Evolutionary conservation across 768 basidiomycete genomes (phyloP), one percentile per base, ranked within the genome.

Genomic region (Cystobasidium onofrii): DNA sequence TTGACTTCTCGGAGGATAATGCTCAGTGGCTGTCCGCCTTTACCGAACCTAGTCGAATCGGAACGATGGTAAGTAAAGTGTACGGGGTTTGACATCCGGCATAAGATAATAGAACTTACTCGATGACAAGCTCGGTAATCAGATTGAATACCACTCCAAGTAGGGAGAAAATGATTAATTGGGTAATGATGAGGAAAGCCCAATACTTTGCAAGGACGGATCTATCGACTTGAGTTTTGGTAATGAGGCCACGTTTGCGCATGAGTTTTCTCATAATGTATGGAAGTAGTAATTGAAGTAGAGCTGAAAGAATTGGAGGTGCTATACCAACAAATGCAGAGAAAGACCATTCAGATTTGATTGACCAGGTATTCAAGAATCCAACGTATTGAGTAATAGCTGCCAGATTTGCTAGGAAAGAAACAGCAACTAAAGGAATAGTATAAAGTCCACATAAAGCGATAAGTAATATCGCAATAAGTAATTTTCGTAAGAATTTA

Each of bases 391-490:
- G 69, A 80, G 82, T 50, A 86, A 84, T 63, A 90, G 81, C 86
- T 63, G 88, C 85, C 83, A 99, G 84, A 83, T 99, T 98, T 77
- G 96, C 92, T 64, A 96, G 83, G 75, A 92, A 83, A 15, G 95
- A 94, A 76, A 98, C 92, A 76, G 91, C 83, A 79, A 94, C 86
- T 20, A 99, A 83, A 23, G 96, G 96, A 12, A 95, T 84, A 41
- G 93, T 97, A 84, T 99, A 94, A 84, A 98, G 87, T 83, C 92
- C 93, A 81, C 92, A 94, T 61, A 97, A 87, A 34, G 87, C 78
- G 25, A 85, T 83, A 66, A 99, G 85, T 81, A 89, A 85, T 43
- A 89, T 74, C 81, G 91, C 90, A n/a, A 96, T 95, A 29, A 89
- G 82, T 36, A 84, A 82, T 78, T 85, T 86, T 81, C 90, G 89